Percentiles rank a stretch among this genome's conserved stretches.
Evolutionary conservation across 2,329 filamentous ascomycete genomes (phyloP).

Genomic region (Claviceps arundinis): DNA sequence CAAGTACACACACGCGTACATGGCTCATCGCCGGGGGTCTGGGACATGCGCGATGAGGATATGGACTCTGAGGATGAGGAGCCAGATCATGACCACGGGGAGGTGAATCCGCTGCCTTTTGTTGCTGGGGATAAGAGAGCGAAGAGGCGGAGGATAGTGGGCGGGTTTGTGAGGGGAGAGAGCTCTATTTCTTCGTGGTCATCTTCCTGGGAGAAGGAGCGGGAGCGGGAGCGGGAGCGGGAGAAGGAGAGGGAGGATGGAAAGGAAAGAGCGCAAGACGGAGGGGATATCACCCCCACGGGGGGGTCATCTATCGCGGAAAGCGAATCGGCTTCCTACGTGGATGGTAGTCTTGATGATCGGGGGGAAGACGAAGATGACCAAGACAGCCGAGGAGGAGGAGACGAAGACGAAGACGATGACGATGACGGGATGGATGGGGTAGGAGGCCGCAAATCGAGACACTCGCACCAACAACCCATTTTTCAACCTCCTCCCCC

Average conservation of each 20-base stretch:
- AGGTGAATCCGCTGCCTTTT: not conserved
- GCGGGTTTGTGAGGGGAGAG: constrained; percentile 15
- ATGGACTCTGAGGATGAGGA: not conserved
- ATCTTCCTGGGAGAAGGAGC: too few relatives aligned
- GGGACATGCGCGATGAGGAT: too few relatives aligned
- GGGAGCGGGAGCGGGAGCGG: too few relatives aligned
- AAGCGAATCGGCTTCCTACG: too few relatives aligned
- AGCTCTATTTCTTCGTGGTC: constrained; percentile 5
- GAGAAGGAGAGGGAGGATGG: too few relatives aligned
- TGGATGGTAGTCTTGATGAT: not conserved
- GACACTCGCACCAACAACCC: constrained; percentile 17
- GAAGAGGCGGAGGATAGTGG: constrained; percentile 7
- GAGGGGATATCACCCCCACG: too few relatives aligned
- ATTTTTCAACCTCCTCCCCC: constrained; percentile 25
- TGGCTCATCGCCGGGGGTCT: too few relatives aligned
- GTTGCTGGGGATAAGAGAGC: constrained; percentile 6
- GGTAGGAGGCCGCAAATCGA: not conserved
- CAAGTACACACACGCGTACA: too few relatives aligned
- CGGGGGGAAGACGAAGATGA: not conserved
- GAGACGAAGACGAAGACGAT: not conserved
- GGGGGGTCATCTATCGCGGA: too few relatives aligned
- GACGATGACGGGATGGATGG: not conserved
- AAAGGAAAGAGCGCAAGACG: too few relatives aligned
- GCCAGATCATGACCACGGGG: not conserved
- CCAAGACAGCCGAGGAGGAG: not conserved